phyloP scores from a whole-genome alignment of 176 grass and related monocot species.

The Tillandsia leiboldiana region DNA sequence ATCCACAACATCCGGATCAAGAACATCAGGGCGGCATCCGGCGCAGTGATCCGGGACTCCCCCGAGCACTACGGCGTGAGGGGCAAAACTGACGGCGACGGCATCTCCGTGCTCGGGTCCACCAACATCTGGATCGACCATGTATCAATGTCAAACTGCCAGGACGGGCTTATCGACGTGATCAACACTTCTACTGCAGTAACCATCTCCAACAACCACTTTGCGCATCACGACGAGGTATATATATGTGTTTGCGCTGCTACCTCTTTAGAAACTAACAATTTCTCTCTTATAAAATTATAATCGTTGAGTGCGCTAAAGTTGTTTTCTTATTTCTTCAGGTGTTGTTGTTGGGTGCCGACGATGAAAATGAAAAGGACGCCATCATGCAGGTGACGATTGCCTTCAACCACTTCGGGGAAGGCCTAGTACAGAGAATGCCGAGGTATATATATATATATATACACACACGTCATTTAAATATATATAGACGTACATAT shows the following conservation, averaged over 20 bases:
- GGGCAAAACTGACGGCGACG: slow-evolving; percentile 55
- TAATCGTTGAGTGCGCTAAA: no score
- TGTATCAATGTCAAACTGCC: slow-evolving; percentile 51
- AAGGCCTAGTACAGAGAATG: slow-evolving; percentile 84
- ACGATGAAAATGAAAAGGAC: slow-evolving; percentile 35
- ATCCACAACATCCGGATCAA: slow-evolving; percentile 61
- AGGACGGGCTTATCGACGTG: slow-evolving; percentile 70
- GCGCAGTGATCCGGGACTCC: slow-evolving; percentile 56
- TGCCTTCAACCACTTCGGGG: slow-evolving; percentile 85
- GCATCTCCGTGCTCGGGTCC: slow-evolving; percentile 36
- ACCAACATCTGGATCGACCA: slow-evolving; percentile 73
- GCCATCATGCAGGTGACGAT: slow-evolving; percentile 62
- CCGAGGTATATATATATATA: slow-evolving; percentile 14
- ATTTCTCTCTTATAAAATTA: no score
- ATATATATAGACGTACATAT: no score
- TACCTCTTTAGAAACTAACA: no score
- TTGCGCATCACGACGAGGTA: slow-evolving; percentile 68
- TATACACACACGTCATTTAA: not conserved
- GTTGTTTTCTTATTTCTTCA: slow-evolving; percentile 1
- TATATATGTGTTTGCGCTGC: not conserved
- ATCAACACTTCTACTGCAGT: slow-evolving; percentile 55
- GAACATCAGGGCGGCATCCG: slow-evolving; percentile 22
- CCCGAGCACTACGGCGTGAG: slow-evolving; percentile 23
- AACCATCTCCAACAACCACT: slow-evolving; percentile 74
- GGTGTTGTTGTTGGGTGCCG: slow-evolving; percentile 79